Conservation (phyloP, 1,139 yeast species). For the Pichia sp. region DNA sequence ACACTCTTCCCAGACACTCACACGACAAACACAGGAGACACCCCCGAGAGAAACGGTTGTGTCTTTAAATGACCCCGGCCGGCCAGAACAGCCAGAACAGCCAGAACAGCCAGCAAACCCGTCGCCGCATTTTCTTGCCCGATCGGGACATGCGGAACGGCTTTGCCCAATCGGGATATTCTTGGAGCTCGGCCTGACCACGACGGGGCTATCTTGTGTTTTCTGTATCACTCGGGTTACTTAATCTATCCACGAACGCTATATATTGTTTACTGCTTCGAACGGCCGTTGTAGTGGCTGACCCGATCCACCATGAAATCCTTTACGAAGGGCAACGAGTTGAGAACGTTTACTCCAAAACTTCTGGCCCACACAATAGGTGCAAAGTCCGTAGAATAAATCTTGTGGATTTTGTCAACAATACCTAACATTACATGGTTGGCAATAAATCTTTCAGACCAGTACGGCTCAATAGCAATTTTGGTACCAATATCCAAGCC, state of each 20-base stretch:
- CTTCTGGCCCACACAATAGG: slow-evolving; percentile 76
- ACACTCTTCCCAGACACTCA: too few relatives aligned
- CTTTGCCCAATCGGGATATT: too few relatives aligned
- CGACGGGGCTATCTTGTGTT: too few relatives aligned
- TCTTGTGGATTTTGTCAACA: slow-evolving; percentile 86
- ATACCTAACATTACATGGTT: slow-evolving; percentile 81
- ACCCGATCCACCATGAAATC: slow-evolving; percentile 46
- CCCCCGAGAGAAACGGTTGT: too few relatives aligned
- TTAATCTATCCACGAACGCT: too few relatives aligned
- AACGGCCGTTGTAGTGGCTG: slow-evolving; percentile 26
- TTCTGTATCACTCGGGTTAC: too few relatives aligned
- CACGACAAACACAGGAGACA: too few relatives aligned
- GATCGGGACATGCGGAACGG: not conserved
- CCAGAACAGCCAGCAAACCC: too few relatives aligned
- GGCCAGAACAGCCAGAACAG: too few relatives aligned
- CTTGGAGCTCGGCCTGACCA: too few relatives aligned
- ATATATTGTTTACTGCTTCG: not conserved
- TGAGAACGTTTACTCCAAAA: slow-evolving; percentile 65
- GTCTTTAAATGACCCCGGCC: too few relatives aligned
- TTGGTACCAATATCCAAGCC: slow-evolving; percentile 87
- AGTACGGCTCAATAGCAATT: slow-evolving; percentile 81
- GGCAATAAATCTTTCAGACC: slow-evolving; percentile 70
- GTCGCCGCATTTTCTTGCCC: not conserved
- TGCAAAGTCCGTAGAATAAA: slow-evolving; percentile 66
- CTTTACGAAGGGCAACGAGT: slow-evolving; percentile 59